Evolutionary conservation across 306 rosid species (phyloP).

Genomic region (Vachellia collinsii): DNA sequence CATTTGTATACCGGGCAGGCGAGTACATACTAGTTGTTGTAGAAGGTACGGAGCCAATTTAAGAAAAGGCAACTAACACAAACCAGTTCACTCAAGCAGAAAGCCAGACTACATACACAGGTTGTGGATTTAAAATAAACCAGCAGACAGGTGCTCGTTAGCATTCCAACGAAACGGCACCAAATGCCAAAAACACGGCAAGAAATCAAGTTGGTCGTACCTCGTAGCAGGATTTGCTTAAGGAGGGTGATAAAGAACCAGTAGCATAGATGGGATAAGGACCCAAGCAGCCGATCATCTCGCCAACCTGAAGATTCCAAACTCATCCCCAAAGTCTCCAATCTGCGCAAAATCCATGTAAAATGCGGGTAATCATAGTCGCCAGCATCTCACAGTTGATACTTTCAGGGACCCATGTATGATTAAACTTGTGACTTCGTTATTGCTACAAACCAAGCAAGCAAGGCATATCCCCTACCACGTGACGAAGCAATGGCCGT

Average conservation of each 20-base stretch:
- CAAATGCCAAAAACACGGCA: not conserved
- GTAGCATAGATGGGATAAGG: conserved; percentile 38
- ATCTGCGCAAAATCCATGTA: not conserved
- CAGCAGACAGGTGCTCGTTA: not conserved
- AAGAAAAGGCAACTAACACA: not conserved
- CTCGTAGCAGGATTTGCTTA: conserved; percentile 1
- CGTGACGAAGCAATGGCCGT: conserved; percentile 37
- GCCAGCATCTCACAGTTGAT: not conserved
- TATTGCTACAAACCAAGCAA: conserved; percentile 26
- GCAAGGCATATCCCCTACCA: conserved; percentile 47
- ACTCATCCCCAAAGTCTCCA: not conserved
- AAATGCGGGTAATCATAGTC: not conserved
- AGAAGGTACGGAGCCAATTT: not conserved
- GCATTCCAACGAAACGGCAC: not conserved
- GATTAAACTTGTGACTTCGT: conserved; percentile 5
- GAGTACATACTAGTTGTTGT: not conserved
- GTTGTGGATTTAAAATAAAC: not conserved
- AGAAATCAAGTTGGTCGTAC: not conserved
- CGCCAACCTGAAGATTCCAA: conserved; percentile 15
- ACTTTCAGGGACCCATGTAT: conserved; percentile 40
- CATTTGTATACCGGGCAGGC: not conserved
- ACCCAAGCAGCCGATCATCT: conserved; percentile 46
- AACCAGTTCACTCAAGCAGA: not conserved
- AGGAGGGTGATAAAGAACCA: conserved; percentile 9
- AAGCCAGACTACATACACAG: conserved; percentile 20